These are phyloP conservation scores for Usnea hakonensis DNA, from an alignment of 495 filamentous ascomycete species.

Conservation along the genomic window DNA sequence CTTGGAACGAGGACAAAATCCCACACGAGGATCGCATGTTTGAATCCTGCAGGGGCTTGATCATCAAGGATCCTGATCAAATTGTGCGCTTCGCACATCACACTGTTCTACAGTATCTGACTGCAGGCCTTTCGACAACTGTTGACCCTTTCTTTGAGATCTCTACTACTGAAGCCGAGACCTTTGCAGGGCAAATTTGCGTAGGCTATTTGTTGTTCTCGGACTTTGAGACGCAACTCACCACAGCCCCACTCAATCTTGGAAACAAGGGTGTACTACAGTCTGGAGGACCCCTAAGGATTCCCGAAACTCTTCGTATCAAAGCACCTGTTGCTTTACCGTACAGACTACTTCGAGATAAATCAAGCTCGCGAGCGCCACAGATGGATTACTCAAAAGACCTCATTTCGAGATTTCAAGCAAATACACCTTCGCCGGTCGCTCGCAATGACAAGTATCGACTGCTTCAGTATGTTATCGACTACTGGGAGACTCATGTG, in stretches of 20 bases:
- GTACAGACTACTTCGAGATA: neutral
- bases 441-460: neutral
- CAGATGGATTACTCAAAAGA: neutral
- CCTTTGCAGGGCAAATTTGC: neutral
- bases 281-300: neutral
- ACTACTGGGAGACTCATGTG: neutral
- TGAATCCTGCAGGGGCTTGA: conserved; percentile 30
- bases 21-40: conserved; percentile 25
- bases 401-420: neutral
- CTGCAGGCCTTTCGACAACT: neutral
- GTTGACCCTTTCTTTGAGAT: neutral
- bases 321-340: neutral
- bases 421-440: neutral
- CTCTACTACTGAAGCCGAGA: neutral
- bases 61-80: conserved; percentile 26
- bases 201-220: neutral
- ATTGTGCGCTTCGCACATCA: conserved; percentile 32
- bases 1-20: conserved; percentile 25
- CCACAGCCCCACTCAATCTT: neutral
- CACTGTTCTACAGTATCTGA: conserved; percentile 30
- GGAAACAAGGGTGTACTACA: neutral
- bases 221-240: neutral
- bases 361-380: neutral
- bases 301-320: neutral
- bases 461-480: neutral